Evolutionary conservation across 129 eudicot species (phyloP).

Genomic region (Flaveria robusta): DNA sequence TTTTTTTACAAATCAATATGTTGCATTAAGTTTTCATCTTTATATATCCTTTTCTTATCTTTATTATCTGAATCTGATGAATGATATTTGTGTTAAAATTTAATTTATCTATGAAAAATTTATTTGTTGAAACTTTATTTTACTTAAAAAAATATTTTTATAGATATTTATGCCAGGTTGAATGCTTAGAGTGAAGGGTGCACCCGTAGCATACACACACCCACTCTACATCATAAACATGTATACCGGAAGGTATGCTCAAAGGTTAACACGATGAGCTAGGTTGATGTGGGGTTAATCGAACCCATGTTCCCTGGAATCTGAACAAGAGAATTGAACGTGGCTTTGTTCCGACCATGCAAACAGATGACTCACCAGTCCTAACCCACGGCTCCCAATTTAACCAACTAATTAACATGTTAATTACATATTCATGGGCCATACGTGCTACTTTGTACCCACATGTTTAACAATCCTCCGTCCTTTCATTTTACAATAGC

Average conservation of each 20-base stretch:
- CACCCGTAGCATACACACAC: too few relatives aligned
- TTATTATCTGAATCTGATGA: background rate
- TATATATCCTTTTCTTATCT: too few relatives aligned
- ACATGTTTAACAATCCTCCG: background rate
- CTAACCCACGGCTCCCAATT: background rate
- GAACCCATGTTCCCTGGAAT: background rate
- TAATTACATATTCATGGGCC: background rate
- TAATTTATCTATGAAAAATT: too few relatives aligned
- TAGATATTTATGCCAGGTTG: too few relatives aligned
- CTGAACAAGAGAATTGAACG: background rate
- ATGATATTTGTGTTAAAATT: too few relatives aligned
- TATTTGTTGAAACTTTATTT: too few relatives aligned
- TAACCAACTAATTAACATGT: background rate
- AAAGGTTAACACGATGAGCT: conserved; percentile 14
- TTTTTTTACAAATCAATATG: background rate
- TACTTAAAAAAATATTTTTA: too few relatives aligned
- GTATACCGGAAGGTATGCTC: background rate
- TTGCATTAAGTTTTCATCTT: background rate
- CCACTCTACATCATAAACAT: background rate
- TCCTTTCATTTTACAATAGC: background rate
- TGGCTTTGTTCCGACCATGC: too few relatives aligned
- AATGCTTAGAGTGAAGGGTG: too few relatives aligned
- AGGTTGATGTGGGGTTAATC: conserved; percentile 17
- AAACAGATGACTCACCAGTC: background rate
- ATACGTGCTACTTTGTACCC: too few relatives aligned